Conservation (phyloP, 140 eudicot genomes). For the Flaveria floridana region DNA sequence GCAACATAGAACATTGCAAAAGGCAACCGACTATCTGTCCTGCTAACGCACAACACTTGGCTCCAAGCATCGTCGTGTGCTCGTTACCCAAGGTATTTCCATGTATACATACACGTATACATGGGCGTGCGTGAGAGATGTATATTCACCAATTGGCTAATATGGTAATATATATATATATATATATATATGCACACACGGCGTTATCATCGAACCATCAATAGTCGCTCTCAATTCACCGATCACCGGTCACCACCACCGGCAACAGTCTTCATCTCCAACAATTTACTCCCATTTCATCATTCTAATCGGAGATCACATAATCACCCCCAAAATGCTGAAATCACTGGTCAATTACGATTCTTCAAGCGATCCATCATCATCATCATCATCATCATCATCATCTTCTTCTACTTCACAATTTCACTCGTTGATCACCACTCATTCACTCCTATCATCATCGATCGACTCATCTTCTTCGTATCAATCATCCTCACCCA, state of each 20-base stretch:
- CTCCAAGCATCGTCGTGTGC: too few species aligned
- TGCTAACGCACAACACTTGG: too few species aligned
- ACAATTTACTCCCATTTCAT: constrained; percentile 22
- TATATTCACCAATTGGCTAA: neutral
- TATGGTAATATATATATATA: neutral
- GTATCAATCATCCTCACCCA: constrained; percentile 13
- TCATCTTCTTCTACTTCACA: constrained; percentile 32
- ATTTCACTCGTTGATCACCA: constrained; percentile 35
- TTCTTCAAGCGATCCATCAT: constrained; percentile 25
- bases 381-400: constrained; percentile 26
- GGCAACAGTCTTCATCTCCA: constrained; percentile 5
- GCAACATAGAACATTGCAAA: too few species aligned
- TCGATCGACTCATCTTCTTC: constrained; percentile 35
- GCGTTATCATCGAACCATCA: constrained; percentile 34
- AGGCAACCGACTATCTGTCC: too few species aligned
- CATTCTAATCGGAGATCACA: constrained; percentile 12
- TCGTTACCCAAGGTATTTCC: neutral
- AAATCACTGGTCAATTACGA: constrained; percentile 18
- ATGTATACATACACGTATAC: neutral
- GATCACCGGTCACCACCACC: constrained; percentile 9
- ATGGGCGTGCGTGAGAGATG: neutral
- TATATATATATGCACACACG: neutral
- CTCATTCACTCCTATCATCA: constrained; percentile 31
- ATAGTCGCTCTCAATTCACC: constrained; percentile 28
- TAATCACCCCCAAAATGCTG: constrained; percentile 23